phyloP scores from a whole-genome alignment of 2,329 filamentous ascomycete species.

The Xylaria sp. region DNA sequence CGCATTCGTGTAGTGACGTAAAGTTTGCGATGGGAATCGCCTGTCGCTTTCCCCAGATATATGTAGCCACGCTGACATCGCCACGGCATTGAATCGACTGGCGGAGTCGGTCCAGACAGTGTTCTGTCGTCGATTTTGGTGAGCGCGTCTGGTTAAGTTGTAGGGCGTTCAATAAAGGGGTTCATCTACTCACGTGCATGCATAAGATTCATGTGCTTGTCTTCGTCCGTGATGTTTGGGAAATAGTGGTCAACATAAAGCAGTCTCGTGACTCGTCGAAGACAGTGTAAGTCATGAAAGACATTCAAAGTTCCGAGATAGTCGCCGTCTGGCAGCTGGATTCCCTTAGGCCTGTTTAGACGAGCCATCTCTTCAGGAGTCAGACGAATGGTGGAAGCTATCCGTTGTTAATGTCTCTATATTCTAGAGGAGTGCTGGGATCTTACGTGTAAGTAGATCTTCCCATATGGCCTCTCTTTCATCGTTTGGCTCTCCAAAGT shows the following conservation, averaged over 20 bases:
- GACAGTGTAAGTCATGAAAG: conserved; percentile 23
- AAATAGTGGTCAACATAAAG: conserved; percentile 23
- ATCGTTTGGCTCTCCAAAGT: conserved; percentile 21
- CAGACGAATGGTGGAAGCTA: conserved; percentile 15
- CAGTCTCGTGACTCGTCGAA: conserved; percentile 12
- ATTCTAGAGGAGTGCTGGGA: neutral
- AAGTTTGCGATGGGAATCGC: conserved; percentile 13
- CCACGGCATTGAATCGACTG: conserved; percentile 22
- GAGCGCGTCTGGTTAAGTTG: neutral
- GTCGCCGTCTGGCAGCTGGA: conserved; percentile 21
- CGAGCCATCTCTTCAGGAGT: conserved; percentile 3
- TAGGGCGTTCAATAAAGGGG: no score
- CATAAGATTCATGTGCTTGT: conserved; percentile 10
- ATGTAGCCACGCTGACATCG: conserved; percentile 17
- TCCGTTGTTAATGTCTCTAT: neutral
- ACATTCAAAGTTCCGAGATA: conserved; percentile 18
- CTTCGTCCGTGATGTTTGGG: conserved; percentile 21
- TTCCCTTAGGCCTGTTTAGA: conserved; percentile 4
- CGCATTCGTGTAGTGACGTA: conserved; percentile 20
- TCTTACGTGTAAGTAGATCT: conserved; percentile 21
- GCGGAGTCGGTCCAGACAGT: conserved; percentile 22
- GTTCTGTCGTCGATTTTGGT: neutral
- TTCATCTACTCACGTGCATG: conserved; percentile 11
- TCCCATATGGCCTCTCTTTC: conserved; percentile 18
- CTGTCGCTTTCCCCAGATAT: conserved; percentile 11